Percentiles rank a stretch among this genome's conserved stretches.
phyloP scores from a whole-genome alignment of 371 early-diverging fungal species.

The Mycotypha africana region DNA sequence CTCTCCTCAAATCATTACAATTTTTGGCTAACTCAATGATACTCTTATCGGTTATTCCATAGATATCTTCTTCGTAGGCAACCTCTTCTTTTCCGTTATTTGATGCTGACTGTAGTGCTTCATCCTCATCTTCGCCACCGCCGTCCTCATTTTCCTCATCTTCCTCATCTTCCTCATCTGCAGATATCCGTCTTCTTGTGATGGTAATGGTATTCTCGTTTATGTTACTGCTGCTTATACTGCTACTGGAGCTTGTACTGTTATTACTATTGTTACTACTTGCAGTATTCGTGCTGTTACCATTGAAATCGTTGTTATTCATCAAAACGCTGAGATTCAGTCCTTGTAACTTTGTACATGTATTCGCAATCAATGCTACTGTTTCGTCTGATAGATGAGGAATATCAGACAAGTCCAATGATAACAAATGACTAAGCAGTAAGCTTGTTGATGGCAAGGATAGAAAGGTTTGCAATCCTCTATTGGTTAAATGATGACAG shows the following conservation, averaged over 20 bases:
- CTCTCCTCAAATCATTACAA: conserved; percentile 36
- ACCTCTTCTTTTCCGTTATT: no score
- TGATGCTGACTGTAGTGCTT: no score
- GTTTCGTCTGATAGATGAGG: conserved; percentile 28
- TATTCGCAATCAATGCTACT: conserved; percentile 28
- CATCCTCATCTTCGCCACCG: no score
- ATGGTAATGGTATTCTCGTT: no score
- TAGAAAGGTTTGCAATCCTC: conserved; percentile 38
- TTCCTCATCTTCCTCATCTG: no score
- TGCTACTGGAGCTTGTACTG: no score
- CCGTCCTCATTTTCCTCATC: no score
- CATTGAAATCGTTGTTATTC: conserved; percentile 7
- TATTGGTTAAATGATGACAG: conserved; percentile 41
- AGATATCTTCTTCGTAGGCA: conserved; percentile 18
- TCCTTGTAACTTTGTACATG: conserved; percentile 37
- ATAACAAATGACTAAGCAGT: conserved; percentile 23
- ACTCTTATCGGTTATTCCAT: conserved; percentile 32
- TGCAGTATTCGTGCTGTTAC: no score
- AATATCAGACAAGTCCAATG: conserved; percentile 41
- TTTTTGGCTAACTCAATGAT: conserved; percentile 30
- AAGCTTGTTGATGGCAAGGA: no score
- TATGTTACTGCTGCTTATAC: no score
- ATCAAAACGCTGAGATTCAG: conserved; percentile 39
- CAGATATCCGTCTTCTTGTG: no score
- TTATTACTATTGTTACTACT: no score